Percentiles rank a stretch among this genome's conserved stretches.
phyloP scores from a whole-genome alignment of 2,329 filamentous ascomycete species.

The Beauveria medogensis region DNA sequence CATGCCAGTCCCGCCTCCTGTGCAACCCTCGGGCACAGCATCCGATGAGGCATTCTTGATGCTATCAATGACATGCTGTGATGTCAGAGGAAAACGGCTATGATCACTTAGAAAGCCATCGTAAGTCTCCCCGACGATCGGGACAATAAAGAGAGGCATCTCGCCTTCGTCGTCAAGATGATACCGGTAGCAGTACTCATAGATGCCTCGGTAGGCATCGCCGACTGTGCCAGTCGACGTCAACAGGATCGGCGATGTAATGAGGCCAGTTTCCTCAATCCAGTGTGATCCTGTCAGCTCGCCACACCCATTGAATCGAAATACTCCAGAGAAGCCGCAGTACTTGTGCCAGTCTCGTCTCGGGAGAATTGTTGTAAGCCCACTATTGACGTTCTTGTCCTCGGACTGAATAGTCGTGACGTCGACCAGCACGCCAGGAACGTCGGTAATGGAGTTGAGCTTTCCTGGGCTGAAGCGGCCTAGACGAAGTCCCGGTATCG shows the following conservation, averaged over 20 bases:
- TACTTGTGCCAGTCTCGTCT: slow-evolving; percentile 35
- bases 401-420: slow-evolving; percentile 33
- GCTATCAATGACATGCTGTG: slow-evolving; percentile 44
- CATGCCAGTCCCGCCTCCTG: slow-evolving; percentile 62
- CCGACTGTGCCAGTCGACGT: slow-evolving; percentile 53
- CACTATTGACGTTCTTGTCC: slow-evolving; percentile 35
- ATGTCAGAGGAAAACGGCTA: slow-evolving; percentile 43
- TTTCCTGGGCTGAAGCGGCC: slow-evolving; percentile 35
- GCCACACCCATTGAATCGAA: slow-evolving; percentile 56
- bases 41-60: slow-evolving; percentile 43
- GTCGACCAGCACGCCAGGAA: slow-evolving; percentile 38
- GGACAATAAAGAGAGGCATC: slow-evolving; percentile 46
- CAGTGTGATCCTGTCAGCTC: slow-evolving; percentile 55
- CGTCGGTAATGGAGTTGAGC: slow-evolving; percentile 44
- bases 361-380: slow-evolving; percentile 42
- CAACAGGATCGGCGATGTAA: slow-evolving; percentile 51
- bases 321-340: slow-evolving; percentile 41
- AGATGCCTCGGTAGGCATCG: slow-evolving; percentile 49
- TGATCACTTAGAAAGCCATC: slow-evolving; percentile 55
- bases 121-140: slow-evolving; percentile 55
- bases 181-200: slow-evolving; percentile 44
- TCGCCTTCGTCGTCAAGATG: slow-evolving; percentile 33
- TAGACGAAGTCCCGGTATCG: slow-evolving; percentile 36
- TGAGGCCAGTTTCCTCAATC: slow-evolving; percentile 52
- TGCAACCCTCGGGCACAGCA: slow-evolving; percentile 51